These are phyloP conservation scores for Suhomyces vadensis DNA, from an alignment of 805 yeast genomes.

Conservation along the genomic window DNA sequence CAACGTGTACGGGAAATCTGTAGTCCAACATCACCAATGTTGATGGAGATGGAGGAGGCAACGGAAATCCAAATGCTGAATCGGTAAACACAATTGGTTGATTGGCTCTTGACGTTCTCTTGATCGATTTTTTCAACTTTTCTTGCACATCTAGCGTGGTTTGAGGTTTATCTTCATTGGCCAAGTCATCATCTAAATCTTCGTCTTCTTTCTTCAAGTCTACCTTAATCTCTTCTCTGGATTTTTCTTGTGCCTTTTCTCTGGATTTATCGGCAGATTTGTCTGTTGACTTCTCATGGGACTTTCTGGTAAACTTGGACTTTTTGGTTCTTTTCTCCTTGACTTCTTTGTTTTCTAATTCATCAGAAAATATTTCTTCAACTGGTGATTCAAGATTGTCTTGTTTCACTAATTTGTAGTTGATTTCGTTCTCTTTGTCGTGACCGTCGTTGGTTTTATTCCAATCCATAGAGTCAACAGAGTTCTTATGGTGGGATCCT, in stretches of 20 bases:
- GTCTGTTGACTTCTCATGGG: constrained; percentile 6
- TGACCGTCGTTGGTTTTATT: neutral
- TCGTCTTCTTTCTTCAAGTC: constrained; percentile 10
- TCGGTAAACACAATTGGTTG: constrained; percentile 58
- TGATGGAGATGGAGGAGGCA: constrained; percentile 76
- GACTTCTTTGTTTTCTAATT: constrained; percentile 7
- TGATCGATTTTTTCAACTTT: constrained; percentile 43
- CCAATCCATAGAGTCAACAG: neutral
- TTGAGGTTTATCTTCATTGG: constrained; percentile 24
- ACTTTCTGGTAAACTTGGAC: constrained; percentile 4
- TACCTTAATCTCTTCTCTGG: constrained; percentile 6
- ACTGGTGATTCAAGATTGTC: constrained; percentile 1
- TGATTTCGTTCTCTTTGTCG: neutral
- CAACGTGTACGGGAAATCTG: constrained; percentile 92
- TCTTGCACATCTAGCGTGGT: constrained; percentile 45
- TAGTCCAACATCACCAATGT: constrained; percentile 80
- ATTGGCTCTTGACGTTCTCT: constrained; percentile 42
- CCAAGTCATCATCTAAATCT: constrained; percentile 6
- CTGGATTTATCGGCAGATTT: constrained; percentile 1
- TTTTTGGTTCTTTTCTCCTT: constrained; percentile 13
- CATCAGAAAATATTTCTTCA: constrained; percentile 5
- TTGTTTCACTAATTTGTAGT: neutral
- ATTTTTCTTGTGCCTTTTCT: constrained; percentile 13
- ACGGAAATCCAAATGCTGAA: constrained; percentile 84
- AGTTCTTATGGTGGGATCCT: neutral